phyloP scores from a whole-genome alignment of 1,284 basidiomycete species.

The Microbotryum scabiosae region DNA sequence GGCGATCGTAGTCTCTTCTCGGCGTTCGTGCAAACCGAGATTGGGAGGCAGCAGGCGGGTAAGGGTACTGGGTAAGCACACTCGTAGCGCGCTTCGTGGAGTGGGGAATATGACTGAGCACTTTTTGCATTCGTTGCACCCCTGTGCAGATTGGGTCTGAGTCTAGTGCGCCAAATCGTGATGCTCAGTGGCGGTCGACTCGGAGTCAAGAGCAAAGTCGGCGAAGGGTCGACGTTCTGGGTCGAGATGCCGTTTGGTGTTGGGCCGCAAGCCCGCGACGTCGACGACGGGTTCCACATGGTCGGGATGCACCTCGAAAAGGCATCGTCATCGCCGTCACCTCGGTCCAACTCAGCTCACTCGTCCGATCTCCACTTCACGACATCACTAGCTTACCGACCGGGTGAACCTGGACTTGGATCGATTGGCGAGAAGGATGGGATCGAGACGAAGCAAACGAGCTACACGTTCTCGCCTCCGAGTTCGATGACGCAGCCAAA shows the following conservation, averaged over 20 bases:
- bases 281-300: neutral
- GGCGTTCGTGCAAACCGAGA: slow-evolving; percentile 41
- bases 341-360: neutral
- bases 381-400: neutral
- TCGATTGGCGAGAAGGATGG: neutral
- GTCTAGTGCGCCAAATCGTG: slow-evolving; percentile 81
- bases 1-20: slow-evolving; percentile 14
- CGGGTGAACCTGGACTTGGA: neutral
- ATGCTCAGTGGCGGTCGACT: slow-evolving; percentile 70
- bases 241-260: slow-evolving; percentile 52
- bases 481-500: too few relatives aligned
- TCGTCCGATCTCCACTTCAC: neutral
- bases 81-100: slow-evolving; percentile 63
- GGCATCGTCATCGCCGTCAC: slow-evolving; percentile 14
- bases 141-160: slow-evolving; percentile 51
- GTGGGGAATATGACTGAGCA: slow-evolving; percentile 44
- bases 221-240: slow-evolving; percentile 56
- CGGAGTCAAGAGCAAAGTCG: slow-evolving; percentile 47
- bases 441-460: slow-evolving; percentile 1
- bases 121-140: slow-evolving; percentile 37
- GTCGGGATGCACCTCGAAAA: slow-evolving; percentile 4
- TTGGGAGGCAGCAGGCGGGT: slow-evolving; percentile 62
- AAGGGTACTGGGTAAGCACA: slow-evolving; percentile 14
- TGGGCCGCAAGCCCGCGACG: slow-evolving; percentile 1
- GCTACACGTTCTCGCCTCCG: too few relatives aligned